These are phyloP conservation scores for Xylaria sp. DNA, from an alignment of 2,329 filamentous ascomycete species.

Conservation along the genomic window DNA sequence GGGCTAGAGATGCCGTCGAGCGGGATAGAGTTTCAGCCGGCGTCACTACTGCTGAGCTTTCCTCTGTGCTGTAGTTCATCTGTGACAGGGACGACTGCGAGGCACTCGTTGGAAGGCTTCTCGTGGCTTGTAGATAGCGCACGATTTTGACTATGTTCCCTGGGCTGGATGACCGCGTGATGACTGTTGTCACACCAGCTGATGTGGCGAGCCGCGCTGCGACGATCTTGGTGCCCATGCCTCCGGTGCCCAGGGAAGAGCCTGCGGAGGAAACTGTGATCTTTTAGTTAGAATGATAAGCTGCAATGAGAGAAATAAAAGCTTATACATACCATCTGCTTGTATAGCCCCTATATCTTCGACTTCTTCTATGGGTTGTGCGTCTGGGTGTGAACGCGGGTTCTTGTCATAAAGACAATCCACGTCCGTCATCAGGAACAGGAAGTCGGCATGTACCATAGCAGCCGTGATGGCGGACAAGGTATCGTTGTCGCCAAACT, in stretches of 20 bases:
- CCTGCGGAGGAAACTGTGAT: conserved; percentile 83
- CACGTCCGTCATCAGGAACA: conserved; percentile 99
- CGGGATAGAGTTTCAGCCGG: conserved; percentile 52
- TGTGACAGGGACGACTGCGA: conserved; percentile 37
- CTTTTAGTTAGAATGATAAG: conserved; percentile 3
- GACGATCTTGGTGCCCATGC: conserved; percentile 97
- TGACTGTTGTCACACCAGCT: conserved; percentile 94
- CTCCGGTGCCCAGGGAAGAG: conserved; percentile 89
- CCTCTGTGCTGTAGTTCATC: conserved; percentile 37
- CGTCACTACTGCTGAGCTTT: conserved; percentile 42
- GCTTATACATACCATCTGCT: conserved; percentile 72
- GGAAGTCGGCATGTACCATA: conserved; percentile 95
- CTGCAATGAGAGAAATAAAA: background rate
- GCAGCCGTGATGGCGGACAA: conserved; percentile 95
- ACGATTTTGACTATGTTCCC: conserved; percentile 92
- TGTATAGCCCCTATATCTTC: conserved; percentile 85
- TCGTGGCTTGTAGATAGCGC: conserved; percentile 76
- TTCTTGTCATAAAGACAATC: conserved; percentile 98
- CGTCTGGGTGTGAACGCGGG: conserved; percentile 84
- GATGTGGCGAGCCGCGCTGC: conserved; percentile 92
- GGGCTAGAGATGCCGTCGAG: conserved; percentile 57
- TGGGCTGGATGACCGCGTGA: conserved; percentile 92
- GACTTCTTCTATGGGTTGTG: conserved; percentile 89
- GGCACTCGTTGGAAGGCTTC: conserved; percentile 50
- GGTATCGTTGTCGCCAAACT: conserved; percentile 99